Evolutionary conservation across 176 grass and related monocot species (phyloP), one percentile per base, ranked within the genome.

Genomic region (Leersia perrieri): DNA sequence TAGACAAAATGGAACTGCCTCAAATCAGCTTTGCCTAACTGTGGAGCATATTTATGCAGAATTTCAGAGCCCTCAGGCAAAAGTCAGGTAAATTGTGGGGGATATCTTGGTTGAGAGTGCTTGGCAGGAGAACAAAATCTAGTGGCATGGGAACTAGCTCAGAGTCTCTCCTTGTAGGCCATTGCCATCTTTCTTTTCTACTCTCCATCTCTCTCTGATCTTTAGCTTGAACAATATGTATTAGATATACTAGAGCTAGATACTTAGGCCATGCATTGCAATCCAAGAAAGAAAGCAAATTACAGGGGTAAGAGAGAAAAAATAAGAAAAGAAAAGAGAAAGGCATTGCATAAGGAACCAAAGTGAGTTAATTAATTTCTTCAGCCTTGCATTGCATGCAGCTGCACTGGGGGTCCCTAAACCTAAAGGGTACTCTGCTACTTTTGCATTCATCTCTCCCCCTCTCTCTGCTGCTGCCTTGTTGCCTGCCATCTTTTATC

Each of bases 371-470:
- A 78, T 84, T 70, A 72, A 78, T 84, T 87, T 84, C 64, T 72
- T 87, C 75, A 90, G 63, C 22, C 80, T 83, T 86, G 79, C 28
- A 23, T 49, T 66, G 70, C 70, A 82, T 77, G 60, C 20, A 53
- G 6, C 47, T 72, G 70, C 75, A 80, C n/a, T n/a, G n/a, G 5
- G 49, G 65, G 11, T 34, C 4, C 42, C 73, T 58, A 58, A 58
- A 58, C 70, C 66, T 81, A 92, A 83, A 75, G 86, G 78, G 64
- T 49, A 53, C 65, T 87, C 79, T 74, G 22, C 68, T 51, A 67
- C 88, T 90, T 92, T 95, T 60, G 74, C 82, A 86, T 92, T 89
- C 76, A 65, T 91, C 92, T 87, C 86, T 86, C 78, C 81, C 76
- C 64, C 36, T 83, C 53, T 64, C 23, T 62, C 28, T 70, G 65